Base-by-base conservation (phyloP, 306 rosid species). In the Leucaena leucocephala region DNA sequence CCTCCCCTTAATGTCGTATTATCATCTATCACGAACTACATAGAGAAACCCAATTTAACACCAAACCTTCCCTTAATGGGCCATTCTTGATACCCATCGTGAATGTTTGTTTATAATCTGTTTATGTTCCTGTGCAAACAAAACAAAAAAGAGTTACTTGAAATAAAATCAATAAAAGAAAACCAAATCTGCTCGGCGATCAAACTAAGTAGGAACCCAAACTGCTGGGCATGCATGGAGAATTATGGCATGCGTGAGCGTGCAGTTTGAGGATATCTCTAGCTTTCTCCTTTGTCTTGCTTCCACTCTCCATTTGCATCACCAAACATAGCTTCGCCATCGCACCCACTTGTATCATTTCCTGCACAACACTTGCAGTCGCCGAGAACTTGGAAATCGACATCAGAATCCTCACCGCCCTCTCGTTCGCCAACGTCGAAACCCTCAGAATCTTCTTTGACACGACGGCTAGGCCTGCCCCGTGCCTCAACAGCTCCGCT, bases 391-490 rank as follows among this genome's bases (percentile, higher is more conserved):
- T 88, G 0, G 92, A 82, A 19, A 94, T 57, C 0, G 85, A 81
- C 3, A 75, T 10, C 3, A 94, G 68, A 48, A 94, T 86, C 83
- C 89, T 88, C 65, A 87, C 90, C 0, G 98, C 97, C 80, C 87
- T 87, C 71, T 92, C 97, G 45, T 82, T 92, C 0, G 86, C 97
- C 82, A 82, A 35, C 6, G 86, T 85, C 0, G 98, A 94, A 11
- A 94, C 88, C 78, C 98, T 88, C 38, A 94, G 70, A 63, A 92
- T 90, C 89, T 89, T 91, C 88, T 92, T 94, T 0, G 95, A 84
- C 21, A 94, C 92, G 7, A 91, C 75, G 0, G 95, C 94, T 5
- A 94, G 4, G 9, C 98, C 97, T 0, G 95, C 97, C 0, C 85
- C 92, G 22, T 94, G 98, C 3, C 52, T 57, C 69, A 94, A 15